A percentile compares a stretch with the other conserved stretches of the same genome.
These are phyloP conservation scores for Russula brevipes DNA, from an alignment of 768 basidiomycete genomes.

Conservation along the genomic window DNA sequence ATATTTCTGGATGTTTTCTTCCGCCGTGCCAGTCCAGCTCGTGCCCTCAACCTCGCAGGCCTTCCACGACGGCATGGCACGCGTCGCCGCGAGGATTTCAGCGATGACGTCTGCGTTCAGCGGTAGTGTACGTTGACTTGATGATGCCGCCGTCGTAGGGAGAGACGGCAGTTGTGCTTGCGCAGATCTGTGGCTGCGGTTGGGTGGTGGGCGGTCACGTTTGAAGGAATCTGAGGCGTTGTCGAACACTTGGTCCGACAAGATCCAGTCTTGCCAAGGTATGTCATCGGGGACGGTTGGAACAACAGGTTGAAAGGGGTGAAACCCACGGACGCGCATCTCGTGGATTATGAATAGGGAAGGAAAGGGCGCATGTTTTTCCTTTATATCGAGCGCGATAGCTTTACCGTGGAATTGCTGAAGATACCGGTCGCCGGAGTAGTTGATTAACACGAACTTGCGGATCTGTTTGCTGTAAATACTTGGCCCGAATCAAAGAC, in stretches of 20 bases:
- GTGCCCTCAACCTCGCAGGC: not conserved
- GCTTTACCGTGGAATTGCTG: constrained; percentile 34
- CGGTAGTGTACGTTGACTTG: not conserved
- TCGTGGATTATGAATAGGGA: constrained; percentile 35
- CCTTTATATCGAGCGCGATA: constrained; percentile 32
- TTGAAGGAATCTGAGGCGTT: not conserved
- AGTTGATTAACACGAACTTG: constrained; percentile 34
- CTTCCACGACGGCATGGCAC: not conserved
- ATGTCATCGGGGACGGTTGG: constrained; percentile 23
- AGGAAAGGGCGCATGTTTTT: constrained; percentile 33
- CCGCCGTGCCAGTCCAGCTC: not conserved
- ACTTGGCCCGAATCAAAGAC: not conserved
- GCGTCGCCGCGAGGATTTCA: not conserved
- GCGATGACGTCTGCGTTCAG: not conserved
- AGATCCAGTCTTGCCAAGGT: constrained; percentile 14
- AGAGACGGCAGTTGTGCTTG: not conserved
- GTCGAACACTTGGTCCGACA: not conserved
- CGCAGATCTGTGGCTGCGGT: no score
- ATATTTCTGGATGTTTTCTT: not conserved
- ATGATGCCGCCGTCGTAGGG: not conserved
- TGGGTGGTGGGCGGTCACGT: not conserved
- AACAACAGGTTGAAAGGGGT: constrained; percentile 29
- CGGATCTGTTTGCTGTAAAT: constrained; percentile 13
- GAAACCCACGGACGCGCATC: constrained; percentile 34
- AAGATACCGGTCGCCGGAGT: constrained; percentile 24